Evolutionary conservation across 1,284 basidiomycete species (phyloP).

Genomic region (Ganoderma sinense): DNA sequence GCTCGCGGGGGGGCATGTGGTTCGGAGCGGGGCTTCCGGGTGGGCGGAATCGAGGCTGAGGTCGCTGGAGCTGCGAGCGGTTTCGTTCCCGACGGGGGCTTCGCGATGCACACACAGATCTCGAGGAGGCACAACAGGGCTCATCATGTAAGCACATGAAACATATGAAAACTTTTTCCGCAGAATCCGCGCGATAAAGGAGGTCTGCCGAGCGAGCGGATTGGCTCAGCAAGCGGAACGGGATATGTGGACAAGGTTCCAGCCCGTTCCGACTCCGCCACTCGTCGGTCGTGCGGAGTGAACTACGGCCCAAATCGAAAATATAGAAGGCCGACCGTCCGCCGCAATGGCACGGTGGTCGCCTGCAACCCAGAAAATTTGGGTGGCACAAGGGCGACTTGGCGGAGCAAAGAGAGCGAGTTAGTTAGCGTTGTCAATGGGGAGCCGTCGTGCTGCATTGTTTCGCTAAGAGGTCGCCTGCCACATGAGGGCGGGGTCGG

Average conservation of each 20-base stretch:
- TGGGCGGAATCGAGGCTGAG: background rate
- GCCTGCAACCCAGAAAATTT: conserved; percentile 9
- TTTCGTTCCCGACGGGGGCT: background rate
- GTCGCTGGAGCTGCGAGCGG: background rate
- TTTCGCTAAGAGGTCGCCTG: background rate
- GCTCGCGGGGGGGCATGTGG: background rate
- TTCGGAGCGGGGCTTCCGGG: conserved; percentile 7
- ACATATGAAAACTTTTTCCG: background rate
- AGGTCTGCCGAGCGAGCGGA: background rate
- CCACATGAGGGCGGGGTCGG: background rate
- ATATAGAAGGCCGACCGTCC: conserved; percentile 6
- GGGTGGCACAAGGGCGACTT: background rate
- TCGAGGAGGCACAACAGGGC: background rate
- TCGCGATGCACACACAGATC: background rate
- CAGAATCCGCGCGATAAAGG: background rate
- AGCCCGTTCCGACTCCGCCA: background rate
- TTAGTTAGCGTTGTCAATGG: background rate
- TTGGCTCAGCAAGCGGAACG: conserved; percentile 1
- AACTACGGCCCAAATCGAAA: background rate
- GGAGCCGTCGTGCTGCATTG: background rate
- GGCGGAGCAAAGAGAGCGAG: background rate
- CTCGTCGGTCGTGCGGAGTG: conserved; percentile 12
- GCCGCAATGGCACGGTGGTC: background rate
- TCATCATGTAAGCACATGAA: conserved; percentile 2
- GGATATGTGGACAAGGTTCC: background rate